A percentile compares a stretch with the other conserved stretches of the same genome.
phyloP scores from a whole-genome alignment of 1,284 basidiomycete species.

The Cryptococcus depauperatus region DNA sequence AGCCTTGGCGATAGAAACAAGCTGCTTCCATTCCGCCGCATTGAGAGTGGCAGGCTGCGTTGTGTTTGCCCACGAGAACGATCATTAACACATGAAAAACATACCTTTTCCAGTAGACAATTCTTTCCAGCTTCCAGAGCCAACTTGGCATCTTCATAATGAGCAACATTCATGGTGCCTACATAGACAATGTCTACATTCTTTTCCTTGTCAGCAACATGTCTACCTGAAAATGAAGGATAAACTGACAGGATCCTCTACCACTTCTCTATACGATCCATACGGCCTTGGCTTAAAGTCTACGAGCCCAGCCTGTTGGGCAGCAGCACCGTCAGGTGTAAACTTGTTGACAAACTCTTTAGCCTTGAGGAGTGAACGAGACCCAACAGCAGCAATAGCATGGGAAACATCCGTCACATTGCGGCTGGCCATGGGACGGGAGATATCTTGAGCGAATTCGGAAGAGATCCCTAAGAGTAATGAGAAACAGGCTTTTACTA shows the following conservation, averaged over 20 bases:
- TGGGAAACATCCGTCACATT: slow-evolving; percentile 45
- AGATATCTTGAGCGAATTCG: slow-evolving; percentile 44
- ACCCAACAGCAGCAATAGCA: slow-evolving; percentile 45
- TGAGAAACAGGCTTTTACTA: not conserved
- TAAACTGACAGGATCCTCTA: slow-evolving; percentile 33
- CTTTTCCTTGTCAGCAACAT: slow-evolving; percentile 8
- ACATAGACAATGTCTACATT: slow-evolving; percentile 49
- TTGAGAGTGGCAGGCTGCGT: slow-evolving; percentile 46
- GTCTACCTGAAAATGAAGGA: too few relatives aligned
- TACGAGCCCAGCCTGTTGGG: slow-evolving; percentile 24
- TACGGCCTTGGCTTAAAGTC: slow-evolving; percentile 23
- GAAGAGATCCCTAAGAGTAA: slow-evolving; percentile 30
- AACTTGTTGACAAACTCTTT: slow-evolving; percentile 39
- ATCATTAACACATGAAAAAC: not conserved
- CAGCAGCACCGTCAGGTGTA: slow-evolving; percentile 29
- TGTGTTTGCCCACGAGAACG: not conserved
- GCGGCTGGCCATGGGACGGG: slow-evolving; percentile 33
- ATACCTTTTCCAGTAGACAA: slow-evolving; percentile 45
- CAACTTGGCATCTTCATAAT: slow-evolving; percentile 45
- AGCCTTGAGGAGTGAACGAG: slow-evolving; percentile 40
- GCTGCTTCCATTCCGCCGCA: slow-evolving; percentile 43
- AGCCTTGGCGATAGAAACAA: slow-evolving; percentile 41
- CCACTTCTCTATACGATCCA: slow-evolving; percentile 44
- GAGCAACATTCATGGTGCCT: slow-evolving; percentile 47
- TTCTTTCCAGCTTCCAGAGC: slow-evolving; percentile 46